Conservation (phyloP, 345 rosid genomes). For the Syzygium aqueum region DNA sequence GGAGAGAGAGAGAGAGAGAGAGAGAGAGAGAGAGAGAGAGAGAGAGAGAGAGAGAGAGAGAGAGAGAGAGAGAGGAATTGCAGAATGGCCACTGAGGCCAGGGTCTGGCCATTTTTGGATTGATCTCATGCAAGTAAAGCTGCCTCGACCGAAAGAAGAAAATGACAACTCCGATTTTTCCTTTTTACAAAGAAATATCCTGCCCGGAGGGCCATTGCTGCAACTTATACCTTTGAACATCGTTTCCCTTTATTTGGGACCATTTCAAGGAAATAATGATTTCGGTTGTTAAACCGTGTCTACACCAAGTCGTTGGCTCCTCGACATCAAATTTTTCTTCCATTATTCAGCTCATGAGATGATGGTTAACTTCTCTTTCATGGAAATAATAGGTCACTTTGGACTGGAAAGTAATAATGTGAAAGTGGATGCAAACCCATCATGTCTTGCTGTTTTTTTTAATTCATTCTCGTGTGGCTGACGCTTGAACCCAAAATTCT, state of each 20-base stretch:
- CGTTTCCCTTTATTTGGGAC: neutral
- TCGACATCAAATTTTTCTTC: neutral
- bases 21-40: neutral
- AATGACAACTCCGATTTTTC: neutral
- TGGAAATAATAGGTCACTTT: neutral
- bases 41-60: rapidly evolving
- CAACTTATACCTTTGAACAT: neutral
- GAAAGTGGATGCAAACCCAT: neutral
- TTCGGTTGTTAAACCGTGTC: neutral
- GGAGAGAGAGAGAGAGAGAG: neutral
- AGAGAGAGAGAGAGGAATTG: neutral
- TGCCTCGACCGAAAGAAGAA: neutral
- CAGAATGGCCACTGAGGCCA: neutral
- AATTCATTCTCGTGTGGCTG: neutral
- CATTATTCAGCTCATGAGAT: neutral
- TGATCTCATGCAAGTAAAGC: neutral
- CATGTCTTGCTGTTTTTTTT: neutral
- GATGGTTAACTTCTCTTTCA: neutral
- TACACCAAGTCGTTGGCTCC: neutral
- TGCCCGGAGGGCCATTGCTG: neutral
- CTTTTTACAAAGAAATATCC: neutral
- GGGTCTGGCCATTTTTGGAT: neutral
- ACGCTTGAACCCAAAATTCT: neutral
- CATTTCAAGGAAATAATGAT: neutral
- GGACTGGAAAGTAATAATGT: neutral